Percentiles rank a stretch among this genome's conserved stretches.
These are phyloP conservation scores for Datura wrightii DNA, from an alignment of 257 asterid genomes.

Conservation along the genomic window DNA sequence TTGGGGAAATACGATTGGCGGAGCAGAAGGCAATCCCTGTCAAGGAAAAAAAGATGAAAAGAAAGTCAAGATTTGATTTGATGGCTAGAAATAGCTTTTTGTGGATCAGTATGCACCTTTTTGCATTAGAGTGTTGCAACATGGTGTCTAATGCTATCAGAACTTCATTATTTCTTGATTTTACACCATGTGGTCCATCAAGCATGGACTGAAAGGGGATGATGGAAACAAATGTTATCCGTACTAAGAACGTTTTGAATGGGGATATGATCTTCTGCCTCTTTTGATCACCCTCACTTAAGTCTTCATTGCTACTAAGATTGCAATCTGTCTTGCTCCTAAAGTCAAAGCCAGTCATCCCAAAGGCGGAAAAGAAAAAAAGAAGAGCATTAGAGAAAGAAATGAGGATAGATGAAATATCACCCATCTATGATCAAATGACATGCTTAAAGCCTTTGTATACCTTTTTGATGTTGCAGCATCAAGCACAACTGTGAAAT, in stretches of 20 bases:
- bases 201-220: conserved; percentile 42
- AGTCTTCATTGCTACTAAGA: conserved; percentile 24
- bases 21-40: conserved; percentile 57
- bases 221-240: conserved; percentile 41
- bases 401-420: conserved; percentile 1
- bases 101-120: conserved; percentile 39
- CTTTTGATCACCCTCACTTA: conserved; percentile 46
- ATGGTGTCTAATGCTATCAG: conserved; percentile 49
- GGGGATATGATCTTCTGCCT: conserved; percentile 45
- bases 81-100: background rate
- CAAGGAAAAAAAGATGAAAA: background rate
- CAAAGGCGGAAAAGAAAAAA: background rate
- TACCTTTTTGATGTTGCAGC: conserved; percentile 46
- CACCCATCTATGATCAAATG: background rate
- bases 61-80: background rate
- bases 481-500: conserved; percentile 49
- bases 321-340: conserved; percentile 20
- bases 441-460: background rate
- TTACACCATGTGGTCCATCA: conserved; percentile 28
- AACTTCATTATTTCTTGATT: conserved; percentile 27
- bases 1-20: conserved; percentile 50
- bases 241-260: conserved; percentile 40
- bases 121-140: conserved; percentile 49
- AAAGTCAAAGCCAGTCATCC: background rate
- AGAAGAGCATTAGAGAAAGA: background rate